phyloP scores from a whole-genome alignment of 345 rosid genomes.

The Carallia brachiata region DNA sequence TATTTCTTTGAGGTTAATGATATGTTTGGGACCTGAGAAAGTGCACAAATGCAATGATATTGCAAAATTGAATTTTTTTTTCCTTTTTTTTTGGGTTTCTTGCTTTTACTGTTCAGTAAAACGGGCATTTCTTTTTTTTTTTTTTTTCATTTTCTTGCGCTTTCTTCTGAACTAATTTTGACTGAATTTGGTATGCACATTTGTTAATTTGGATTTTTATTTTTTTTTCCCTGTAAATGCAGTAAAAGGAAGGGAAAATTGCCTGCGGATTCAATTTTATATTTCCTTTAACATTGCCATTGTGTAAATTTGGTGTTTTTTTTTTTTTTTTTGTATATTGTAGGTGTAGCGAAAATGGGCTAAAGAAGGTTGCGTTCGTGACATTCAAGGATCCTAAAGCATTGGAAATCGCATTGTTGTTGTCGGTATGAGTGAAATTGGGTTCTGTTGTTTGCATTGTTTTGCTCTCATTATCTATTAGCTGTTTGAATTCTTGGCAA shows the following conservation, averaged over 20 bases:
- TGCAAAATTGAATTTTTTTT: no score
- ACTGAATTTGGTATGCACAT: no score
- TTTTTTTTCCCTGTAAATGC: no score
- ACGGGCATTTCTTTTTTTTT: neutral
- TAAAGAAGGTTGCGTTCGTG: slow-evolving; percentile 63
- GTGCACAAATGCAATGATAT: neutral
- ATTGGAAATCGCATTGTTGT: slow-evolving; percentile 80
- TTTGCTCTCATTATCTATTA: neutral
- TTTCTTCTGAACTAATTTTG: no score
- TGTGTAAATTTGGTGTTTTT: no score
- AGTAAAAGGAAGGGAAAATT: no score
- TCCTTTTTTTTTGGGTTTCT: no score
- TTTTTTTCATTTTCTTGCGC: neutral
- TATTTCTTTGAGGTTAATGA: neutral
- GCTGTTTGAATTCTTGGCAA: neutral
- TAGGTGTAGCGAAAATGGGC: slow-evolving; percentile 52
- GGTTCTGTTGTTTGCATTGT: neutral
- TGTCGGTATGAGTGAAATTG: slow-evolving; percentile 49
- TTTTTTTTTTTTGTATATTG: no score
- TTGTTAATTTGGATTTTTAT: neutral
- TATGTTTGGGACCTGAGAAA: slow-evolving; percentile 27
- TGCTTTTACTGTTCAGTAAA: no score
- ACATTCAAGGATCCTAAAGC: slow-evolving; percentile 86
- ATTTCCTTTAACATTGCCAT: no score
- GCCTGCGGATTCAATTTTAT: no score